phyloP scores from a whole-genome alignment of 2,329 filamentous ascomycete genomes.

The Xylariomycetidae sp. region DNA sequence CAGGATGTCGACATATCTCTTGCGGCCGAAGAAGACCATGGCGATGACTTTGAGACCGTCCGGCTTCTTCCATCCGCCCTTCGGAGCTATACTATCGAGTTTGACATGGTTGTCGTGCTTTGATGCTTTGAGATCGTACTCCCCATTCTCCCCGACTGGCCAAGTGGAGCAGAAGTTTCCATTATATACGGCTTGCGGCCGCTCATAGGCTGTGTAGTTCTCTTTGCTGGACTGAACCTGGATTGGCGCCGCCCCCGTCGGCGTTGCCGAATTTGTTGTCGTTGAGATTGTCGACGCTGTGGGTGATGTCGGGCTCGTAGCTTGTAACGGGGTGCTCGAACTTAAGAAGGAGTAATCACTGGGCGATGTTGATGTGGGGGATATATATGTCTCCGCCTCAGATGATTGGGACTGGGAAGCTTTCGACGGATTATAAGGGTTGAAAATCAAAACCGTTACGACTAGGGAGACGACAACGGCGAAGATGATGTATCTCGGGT shows the following conservation, averaged over 20 bases:
- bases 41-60: constrained; percentile 33
- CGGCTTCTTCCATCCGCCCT: constrained; percentile 24
- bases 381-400: background rate
- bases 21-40: constrained; percentile 40
- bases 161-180: constrained; percentile 23
- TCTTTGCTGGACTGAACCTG: background rate
- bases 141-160: constrained; percentile 18
- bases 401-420: constrained; percentile 11
- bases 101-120: constrained; percentile 10
- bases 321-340: too few relatives aligned
- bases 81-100: constrained; percentile 19
- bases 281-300: constrained; percentile 1
- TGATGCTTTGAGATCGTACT: constrained; percentile 12
- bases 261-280: background rate
- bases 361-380: background rate
- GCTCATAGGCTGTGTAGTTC: constrained; percentile 4
- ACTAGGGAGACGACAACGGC: constrained; percentile 14
- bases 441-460: constrained; percentile 19
- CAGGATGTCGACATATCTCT: constrained; percentile 36
- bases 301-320: constrained; percentile 1
- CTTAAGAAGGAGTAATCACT: too few relatives aligned
- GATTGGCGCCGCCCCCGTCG: background rate
- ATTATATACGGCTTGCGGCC: constrained; percentile 5
- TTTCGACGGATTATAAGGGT: constrained; percentile 17
- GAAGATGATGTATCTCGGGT: constrained; percentile 16